phyloP scores from a whole-genome alignment of 768 basidiomycete species.

The Collybia nuda region DNA sequence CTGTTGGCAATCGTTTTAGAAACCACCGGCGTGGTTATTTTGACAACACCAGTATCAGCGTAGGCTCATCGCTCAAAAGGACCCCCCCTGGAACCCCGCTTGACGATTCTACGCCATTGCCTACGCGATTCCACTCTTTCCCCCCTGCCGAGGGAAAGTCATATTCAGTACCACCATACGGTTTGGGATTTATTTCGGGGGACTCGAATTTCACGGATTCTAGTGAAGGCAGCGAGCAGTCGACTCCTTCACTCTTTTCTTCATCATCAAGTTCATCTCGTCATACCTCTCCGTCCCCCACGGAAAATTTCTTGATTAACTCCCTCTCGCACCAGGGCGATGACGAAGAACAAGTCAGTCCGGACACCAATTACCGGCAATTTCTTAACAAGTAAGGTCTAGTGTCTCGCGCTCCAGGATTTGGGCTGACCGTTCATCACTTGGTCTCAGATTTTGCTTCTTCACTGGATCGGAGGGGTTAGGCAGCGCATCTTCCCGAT shows the following conservation, averaged over 20 bases:
- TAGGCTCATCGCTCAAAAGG: constrained; percentile 29
- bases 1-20: constrained; percentile 24
- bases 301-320: constrained; percentile 26
- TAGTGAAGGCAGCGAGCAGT: constrained; percentile 31
- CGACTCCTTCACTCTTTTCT: constrained; percentile 48
- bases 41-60: constrained; percentile 33
- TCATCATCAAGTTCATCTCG: constrained; percentile 40
- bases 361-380: constrained; percentile 52
- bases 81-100: constrained; percentile 53
- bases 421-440: constrained; percentile 9
- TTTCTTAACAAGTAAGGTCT: constrained; percentile 61
- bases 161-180: neutral
- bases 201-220: constrained; percentile 8
- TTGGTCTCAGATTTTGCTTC: constrained; percentile 67
- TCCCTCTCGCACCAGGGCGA: constrained; percentile 13
- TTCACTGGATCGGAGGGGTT: constrained; percentile 52
- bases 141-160: constrained; percentile 19
- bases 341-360: constrained; percentile 19
- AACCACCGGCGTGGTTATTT: constrained; percentile 63
- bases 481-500: constrained; percentile 1
- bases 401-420: neutral
- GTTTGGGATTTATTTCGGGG: neutral
- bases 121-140: constrained; percentile 35
- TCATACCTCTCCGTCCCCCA: constrained; percentile 42
- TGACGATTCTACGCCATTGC: constrained; percentile 23